Base-by-base conservation (phyloP, 768 basidiomycete species). In the Podaxis sp. region DNA sequence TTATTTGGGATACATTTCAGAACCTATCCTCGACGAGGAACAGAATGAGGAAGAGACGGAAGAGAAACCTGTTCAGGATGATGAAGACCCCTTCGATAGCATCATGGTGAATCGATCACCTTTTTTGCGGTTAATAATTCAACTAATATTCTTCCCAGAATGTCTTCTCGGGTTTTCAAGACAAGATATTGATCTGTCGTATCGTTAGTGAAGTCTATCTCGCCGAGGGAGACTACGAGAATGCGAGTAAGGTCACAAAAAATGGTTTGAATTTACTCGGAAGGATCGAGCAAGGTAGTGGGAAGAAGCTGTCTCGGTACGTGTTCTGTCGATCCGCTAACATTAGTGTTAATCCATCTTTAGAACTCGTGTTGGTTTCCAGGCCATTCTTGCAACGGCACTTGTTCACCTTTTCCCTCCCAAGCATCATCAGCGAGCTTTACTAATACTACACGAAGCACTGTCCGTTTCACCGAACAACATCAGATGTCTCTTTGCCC, bases 321-420 rank as follows among this genome's bases (percentile, higher is more conserved):
- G 79, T 73, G n/a, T n/a, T 28, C 42, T 3, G 9, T 46, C 42
- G 28, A 50, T 40, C 1, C 47, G 11, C 47, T 1, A 10, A 38
- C 27, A 27, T 28, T 35, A 32, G 6, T 46, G 23, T 37, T 61
- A 36, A 48, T n/a, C 55, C 38, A 37, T 55, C 25, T 35, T 57
- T 59, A 95, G 93, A 54, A 81, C 81, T 11, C 79, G 79, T 50
- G 82, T 83, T 51, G 85, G 85, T 2, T 84, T 97, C 68, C 86
- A 93, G 61, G 79, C 86, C 10, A 77, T 79, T 4, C 79, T 96
- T 11, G 89, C 86, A 1, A 88, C 85, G 0, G 85, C 91, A 4
- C 79, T 97, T 14, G 90, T 93, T 3, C 89, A 97, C 67, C 79
- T 90, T 52, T 92, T 85, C 71, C 87, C 95, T 28, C 96, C 96